These are phyloP conservation scores for Mucor piriformis DNA, from an alignment of 371 early-diverging fungal species.

Conservation along the genomic window DNA sequence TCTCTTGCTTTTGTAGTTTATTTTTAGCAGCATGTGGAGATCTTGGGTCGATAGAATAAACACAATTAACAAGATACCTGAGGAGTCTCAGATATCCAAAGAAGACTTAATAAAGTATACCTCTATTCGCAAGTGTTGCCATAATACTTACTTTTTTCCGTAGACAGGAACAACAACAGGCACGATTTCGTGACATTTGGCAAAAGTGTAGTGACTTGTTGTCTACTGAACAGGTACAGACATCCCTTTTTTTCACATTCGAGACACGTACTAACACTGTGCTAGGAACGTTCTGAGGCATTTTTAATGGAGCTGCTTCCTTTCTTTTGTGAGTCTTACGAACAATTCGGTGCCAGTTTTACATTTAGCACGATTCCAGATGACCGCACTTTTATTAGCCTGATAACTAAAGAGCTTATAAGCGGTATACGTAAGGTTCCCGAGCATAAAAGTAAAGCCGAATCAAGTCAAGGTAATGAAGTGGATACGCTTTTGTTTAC, in stretches of 20 bases:
- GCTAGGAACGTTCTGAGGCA: slow-evolving; percentile 36
- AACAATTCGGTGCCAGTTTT: slow-evolving; percentile 22
- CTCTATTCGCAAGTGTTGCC: neutral
- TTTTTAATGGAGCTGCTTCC: slow-evolving; percentile 39
- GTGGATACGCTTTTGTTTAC: neutral
- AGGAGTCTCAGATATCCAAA: slow-evolving; percentile 18
- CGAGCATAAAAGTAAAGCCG: slow-evolving; percentile 37
- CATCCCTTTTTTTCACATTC: neutral
- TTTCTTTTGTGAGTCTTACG: slow-evolving; percentile 33
- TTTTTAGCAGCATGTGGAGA: slow-evolving; percentile 40
- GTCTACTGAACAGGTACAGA: slow-evolving; percentile 31
- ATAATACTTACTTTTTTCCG: neutral
- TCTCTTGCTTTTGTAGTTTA: slow-evolving; percentile 2
- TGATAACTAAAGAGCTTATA: slow-evolving; percentile 44
- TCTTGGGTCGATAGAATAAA: slow-evolving; percentile 57
- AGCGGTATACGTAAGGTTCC: slow-evolving; percentile 46
- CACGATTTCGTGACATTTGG: slow-evolving; percentile 27
- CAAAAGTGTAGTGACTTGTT: slow-evolving; percentile 25
- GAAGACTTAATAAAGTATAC: slow-evolving; percentile 26
- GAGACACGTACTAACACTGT: neutral
- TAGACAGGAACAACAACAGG: slow-evolving; percentile 36
- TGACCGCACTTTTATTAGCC: slow-evolving; percentile 40
- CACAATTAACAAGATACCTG: slow-evolving; percentile 27
- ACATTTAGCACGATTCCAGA: slow-evolving; percentile 31
- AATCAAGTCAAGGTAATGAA: slow-evolving; percentile 47